Conservation (phyloP, 2,329 filamentous ascomycete species). For the Knoxdaviesia capensis region DNA sequence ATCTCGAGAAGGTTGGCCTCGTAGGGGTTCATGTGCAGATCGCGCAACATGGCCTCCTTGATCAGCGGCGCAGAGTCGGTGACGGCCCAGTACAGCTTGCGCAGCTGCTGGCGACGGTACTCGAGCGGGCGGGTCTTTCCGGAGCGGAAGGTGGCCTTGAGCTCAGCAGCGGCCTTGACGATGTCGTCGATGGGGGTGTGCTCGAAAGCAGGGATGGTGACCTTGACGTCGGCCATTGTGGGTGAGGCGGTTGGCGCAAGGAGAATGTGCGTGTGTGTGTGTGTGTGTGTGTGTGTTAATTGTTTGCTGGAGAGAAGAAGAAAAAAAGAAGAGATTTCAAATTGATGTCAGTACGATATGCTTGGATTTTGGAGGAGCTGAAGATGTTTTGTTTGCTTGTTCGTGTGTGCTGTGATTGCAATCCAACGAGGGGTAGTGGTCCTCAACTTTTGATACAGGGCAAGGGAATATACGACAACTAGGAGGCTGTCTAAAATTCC, state of each 20-base stretch:
- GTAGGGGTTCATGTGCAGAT: constrained; percentile 58
- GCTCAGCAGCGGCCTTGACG: constrained; percentile 32
- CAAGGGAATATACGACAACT: too few species aligned
- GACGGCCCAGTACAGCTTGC: constrained; percentile 87
- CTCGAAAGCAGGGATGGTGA: constrained; percentile 15
- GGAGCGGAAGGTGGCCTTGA: constrained; percentile 51
- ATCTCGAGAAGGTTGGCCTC: constrained; percentile 61
- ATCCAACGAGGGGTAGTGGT: too few species aligned
- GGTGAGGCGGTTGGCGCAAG: not conserved
- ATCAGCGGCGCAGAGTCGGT: constrained; percentile 59
- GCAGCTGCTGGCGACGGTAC: constrained; percentile 69
- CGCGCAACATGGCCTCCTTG: constrained; percentile 52
- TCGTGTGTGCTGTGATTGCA: too few species aligned
- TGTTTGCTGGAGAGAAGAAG: not conserved
- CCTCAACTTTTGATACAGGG: too few species aligned
- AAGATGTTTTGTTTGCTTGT: too few species aligned
- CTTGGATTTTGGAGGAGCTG: too few species aligned
- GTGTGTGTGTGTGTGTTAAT: not conserved
- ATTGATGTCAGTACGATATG: too few species aligned
- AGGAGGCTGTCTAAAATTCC: too few species aligned
- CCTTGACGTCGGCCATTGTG: constrained; percentile 18
- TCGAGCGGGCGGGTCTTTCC: constrained; percentile 67
- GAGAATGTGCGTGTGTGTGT: too few species aligned
- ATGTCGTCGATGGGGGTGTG: constrained; percentile 20
- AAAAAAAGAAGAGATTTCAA: too few species aligned